Conservation (phyloP, 176 grass and related monocot genomes). For the Cenchrus fungigraminus region DNA sequence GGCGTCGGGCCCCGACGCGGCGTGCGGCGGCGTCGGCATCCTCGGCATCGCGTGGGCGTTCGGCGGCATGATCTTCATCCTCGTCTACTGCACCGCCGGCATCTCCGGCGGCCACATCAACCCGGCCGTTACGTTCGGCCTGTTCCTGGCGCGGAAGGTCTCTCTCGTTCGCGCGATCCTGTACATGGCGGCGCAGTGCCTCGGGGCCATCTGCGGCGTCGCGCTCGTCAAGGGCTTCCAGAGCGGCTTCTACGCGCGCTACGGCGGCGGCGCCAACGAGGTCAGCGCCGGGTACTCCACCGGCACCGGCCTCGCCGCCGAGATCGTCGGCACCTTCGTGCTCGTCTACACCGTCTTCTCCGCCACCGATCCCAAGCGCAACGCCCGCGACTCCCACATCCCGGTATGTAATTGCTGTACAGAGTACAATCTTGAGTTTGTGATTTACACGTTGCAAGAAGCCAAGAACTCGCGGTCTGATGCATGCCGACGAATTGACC, state of each 20-base stretch:
- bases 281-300: constrained; percentile 62
- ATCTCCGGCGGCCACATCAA: constrained; percentile 97
- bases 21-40: constrained; percentile 64
- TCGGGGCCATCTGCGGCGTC: constrained; percentile 75
- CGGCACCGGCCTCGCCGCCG: constrained; percentile 69
- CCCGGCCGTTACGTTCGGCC: constrained; percentile 85
- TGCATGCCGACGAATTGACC: too few species aligned
- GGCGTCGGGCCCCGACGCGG: constrained; percentile 13
- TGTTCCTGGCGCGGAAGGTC: constrained; percentile 78
- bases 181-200: constrained; percentile 71
- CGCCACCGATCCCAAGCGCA: constrained; percentile 86
- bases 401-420: constrained; percentile 30
- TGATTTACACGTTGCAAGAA: too few species aligned
- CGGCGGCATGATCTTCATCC: constrained; percentile 87
- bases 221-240: constrained; percentile 87
- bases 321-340: constrained; percentile 88
- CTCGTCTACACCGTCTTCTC: constrained; percentile 98
- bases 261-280: constrained; percentile 83
- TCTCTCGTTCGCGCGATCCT: constrained; percentile 75
- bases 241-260: constrained; percentile 46
- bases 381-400: constrained; percentile 70
- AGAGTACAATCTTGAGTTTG: too few species aligned
- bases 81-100: constrained; percentile 99
- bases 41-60: constrained; percentile 83
- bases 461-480: too few species aligned